Evolutionary conservation across 2,329 filamentous ascomycete genomes (phyloP).

Genomic region (Colletotrichum godetiae): DNA sequence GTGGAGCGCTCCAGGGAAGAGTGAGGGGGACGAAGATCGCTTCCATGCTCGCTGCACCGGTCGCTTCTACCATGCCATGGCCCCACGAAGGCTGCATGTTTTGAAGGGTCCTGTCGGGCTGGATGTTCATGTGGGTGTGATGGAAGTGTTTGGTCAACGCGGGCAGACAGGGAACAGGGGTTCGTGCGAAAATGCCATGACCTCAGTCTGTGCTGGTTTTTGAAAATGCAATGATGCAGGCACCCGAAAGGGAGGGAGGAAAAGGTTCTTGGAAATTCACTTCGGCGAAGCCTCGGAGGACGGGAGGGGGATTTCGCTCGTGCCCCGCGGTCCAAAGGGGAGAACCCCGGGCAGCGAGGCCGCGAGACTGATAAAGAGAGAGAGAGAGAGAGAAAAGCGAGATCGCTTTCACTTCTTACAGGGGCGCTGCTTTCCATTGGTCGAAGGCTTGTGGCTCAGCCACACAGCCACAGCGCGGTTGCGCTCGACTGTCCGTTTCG

Average conservation of each 20-base stretch:
- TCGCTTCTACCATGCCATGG: background rate
- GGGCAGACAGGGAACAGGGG: conserved; percentile 5
- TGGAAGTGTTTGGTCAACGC: background rate
- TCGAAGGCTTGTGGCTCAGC: background rate
- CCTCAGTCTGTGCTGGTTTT: background rate
- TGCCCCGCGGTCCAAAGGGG: no score
- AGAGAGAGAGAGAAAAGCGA: background rate
- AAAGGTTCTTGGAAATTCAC: background rate
- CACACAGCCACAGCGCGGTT: background rate
- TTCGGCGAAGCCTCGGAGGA: background rate
- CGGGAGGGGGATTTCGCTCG: background rate
- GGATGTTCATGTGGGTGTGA: background rate
- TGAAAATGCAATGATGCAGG: background rate
- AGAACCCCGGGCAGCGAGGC: background rate
- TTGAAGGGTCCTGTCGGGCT: conserved; percentile 18
- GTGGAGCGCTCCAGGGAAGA: background rate
- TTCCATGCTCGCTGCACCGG: background rate
- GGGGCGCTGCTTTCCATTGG: background rate
- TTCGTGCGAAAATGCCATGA: background rate
- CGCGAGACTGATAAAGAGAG: background rate
- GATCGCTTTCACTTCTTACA: background rate
- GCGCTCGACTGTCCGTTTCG: background rate
- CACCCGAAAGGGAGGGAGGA: background rate
- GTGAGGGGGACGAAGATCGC: conserved; percentile 4
- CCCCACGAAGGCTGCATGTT: background rate